These are phyloP conservation scores for Pistacia atlantica DNA, from an alignment of 345 rosid genomes.

Conservation along the genomic window DNA sequence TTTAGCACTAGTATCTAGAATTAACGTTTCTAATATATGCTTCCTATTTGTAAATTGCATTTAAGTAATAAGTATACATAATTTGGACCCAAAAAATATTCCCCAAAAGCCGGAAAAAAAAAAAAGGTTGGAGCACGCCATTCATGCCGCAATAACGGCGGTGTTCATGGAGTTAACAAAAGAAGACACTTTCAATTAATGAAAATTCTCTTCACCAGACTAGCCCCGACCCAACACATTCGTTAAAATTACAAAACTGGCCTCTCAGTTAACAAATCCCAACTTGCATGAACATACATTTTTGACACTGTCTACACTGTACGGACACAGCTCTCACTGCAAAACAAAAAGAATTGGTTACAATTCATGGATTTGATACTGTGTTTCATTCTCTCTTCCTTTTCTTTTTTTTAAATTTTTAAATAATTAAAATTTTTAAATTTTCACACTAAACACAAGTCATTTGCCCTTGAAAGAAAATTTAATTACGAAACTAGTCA, in stretches of 20 bases:
- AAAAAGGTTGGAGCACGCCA: slow-evolving; percentile 57
- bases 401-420: background rate
- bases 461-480: slow-evolving; percentile 12
- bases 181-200: slow-evolving; percentile 13
- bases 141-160: slow-evolving; percentile 90
- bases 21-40: background rate
- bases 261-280: slow-evolving; percentile 25
- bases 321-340: slow-evolving; percentile 46
- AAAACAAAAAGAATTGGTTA: background rate
- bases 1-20: background rate
- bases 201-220: slow-evolving; percentile 25
- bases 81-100: background rate
- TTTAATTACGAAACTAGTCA: slow-evolving; percentile 22
- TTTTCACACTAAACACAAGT: slow-evolving; percentile 9
- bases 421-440: background rate
- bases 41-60: background rate
- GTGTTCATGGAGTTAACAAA: slow-evolving; percentile 32
- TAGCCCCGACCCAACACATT: background rate
- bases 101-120: background rate
- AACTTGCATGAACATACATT: slow-evolving; percentile 35
- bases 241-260: slow-evolving; percentile 42
- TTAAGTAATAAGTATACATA: background rate
- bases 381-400: slow-evolving; percentile 1
- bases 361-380: slow-evolving; percentile 17
- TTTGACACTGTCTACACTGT: slow-evolving; percentile 33